Percentiles rank a stretch among this genome's conserved stretches.
Conservation (phyloP, 495 filamentous ascomycete species). For the Tuber melanosporum region DNA sequence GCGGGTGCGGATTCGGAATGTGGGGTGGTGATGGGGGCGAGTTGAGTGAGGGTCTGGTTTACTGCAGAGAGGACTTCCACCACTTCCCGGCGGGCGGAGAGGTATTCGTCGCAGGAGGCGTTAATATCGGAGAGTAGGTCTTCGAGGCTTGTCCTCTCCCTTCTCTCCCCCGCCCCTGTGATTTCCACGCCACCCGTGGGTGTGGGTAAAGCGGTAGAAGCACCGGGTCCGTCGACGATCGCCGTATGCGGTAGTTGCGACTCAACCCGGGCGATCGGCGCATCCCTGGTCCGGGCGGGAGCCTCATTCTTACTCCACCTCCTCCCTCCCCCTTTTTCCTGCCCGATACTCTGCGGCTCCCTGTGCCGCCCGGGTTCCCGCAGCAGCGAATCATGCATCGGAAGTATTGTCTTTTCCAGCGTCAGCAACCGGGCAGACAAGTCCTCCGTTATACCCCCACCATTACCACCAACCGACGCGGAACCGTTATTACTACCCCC, state of each 20-base stretch:
- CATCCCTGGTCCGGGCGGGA: constrained; percentile 22
- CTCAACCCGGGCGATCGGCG: constrained; percentile 29
- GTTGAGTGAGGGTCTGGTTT: constrained; percentile 14
- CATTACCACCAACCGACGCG: neutral
- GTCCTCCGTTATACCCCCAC: constrained; percentile 22
- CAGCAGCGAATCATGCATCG: constrained; percentile 19
- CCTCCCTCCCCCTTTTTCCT: constrained; percentile 5
- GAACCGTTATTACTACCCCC: constrained; percentile 15
- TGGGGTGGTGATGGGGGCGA: neutral
- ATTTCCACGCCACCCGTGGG: constrained; percentile 16
- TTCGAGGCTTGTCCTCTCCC: constrained; percentile 14
- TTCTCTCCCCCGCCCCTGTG: neutral
- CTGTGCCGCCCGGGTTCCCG: constrained; percentile 21
- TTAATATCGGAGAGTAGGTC: constrained; percentile 16
- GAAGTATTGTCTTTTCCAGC: constrained; percentile 32
- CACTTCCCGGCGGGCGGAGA: constrained; percentile 27
- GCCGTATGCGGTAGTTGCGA: constrained; percentile 22
- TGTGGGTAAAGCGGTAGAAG: neutral
- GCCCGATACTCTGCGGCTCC: constrained; percentile 11
- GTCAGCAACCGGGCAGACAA: constrained; percentile 12
- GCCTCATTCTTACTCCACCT: constrained; percentile 30
- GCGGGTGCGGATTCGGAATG: neutral
- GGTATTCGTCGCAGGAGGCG: constrained; percentile 27
- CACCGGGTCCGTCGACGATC: neutral
- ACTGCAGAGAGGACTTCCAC: constrained; percentile 20